phyloP scores from a whole-genome alignment of 345 rosid species.

The Moringa oleifera region DNA sequence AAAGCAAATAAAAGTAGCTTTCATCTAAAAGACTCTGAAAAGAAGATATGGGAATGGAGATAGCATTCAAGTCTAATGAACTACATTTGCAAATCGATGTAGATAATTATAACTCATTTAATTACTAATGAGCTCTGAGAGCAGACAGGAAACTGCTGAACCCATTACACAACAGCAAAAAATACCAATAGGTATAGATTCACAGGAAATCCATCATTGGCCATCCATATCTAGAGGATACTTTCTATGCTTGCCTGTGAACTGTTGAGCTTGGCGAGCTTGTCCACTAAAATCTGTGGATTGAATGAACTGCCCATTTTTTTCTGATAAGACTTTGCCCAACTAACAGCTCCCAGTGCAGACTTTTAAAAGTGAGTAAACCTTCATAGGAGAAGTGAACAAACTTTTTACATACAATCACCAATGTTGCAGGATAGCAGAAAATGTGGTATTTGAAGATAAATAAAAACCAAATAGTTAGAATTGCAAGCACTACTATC shows the following conservation, averaged over 20 bases:
- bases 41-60: neutral
- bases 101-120: neutral
- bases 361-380: constrained; percentile 14
- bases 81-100: neutral
- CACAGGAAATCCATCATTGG: constrained; percentile 2
- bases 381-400: constrained; percentile 24
- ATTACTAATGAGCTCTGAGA: neutral
- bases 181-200: neutral
- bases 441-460: neutral
- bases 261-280: constrained; percentile 85
- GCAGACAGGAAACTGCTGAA: neutral
- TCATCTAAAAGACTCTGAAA: neutral
- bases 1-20: neutral
- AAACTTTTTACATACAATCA: neutral
- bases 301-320: constrained; percentile 90
- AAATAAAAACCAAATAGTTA: neutral
- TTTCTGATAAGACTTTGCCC: constrained; percentile 16
- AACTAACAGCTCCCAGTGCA: constrained; percentile 14
- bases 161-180: neutral
- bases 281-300: constrained; percentile 83
- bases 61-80: neutral
- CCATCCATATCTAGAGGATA: constrained; percentile 52
- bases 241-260: constrained; percentile 98
- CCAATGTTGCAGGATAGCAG: neutral
- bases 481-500: neutral